Conservation (phyloP, 192 early-diverging fungal species). For the Rhizophagus prolifer region DNA sequence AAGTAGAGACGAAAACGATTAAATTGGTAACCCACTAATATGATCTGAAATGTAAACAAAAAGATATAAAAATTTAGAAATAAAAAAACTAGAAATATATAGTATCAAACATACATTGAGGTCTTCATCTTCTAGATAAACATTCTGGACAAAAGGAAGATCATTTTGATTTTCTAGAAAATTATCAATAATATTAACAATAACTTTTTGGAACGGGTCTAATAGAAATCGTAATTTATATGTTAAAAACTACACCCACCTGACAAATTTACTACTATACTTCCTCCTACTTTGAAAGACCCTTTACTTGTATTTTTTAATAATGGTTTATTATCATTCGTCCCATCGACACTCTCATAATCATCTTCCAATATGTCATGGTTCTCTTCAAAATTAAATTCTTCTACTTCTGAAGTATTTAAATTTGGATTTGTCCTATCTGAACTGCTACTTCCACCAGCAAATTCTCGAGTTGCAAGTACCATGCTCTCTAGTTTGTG, state of each 20-base stretch:
- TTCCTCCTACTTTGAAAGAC: background rate
- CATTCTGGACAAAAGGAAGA: constrained; percentile 26
- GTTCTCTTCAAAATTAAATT: background rate
- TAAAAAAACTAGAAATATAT: background rate
- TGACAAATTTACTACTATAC: background rate
- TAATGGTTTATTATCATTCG: background rate
- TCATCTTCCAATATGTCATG: background rate
- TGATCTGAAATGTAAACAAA: constrained; percentile 34
- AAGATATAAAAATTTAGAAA: background rate
- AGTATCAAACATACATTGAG: constrained; percentile 41
- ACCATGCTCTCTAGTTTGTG: background rate
- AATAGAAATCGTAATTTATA: no score
- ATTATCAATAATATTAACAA: no score
- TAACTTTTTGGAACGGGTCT: no score
- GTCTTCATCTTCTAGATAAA: constrained; percentile 74
- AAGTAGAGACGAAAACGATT: constrained; percentile 47
- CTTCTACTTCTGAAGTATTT: background rate
- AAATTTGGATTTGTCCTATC: background rate
- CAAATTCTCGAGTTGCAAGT: background rate
- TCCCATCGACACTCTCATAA: background rate
- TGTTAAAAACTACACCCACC: background rate
- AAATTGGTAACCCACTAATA: constrained; percentile 65
- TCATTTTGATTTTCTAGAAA: background rate
- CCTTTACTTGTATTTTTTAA: background rate
- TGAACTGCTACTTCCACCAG: background rate